These are phyloP conservation scores for Talinum fruticosum DNA, from an alignment of 148 eudicot genomes.

Conservation along the genomic window DNA sequence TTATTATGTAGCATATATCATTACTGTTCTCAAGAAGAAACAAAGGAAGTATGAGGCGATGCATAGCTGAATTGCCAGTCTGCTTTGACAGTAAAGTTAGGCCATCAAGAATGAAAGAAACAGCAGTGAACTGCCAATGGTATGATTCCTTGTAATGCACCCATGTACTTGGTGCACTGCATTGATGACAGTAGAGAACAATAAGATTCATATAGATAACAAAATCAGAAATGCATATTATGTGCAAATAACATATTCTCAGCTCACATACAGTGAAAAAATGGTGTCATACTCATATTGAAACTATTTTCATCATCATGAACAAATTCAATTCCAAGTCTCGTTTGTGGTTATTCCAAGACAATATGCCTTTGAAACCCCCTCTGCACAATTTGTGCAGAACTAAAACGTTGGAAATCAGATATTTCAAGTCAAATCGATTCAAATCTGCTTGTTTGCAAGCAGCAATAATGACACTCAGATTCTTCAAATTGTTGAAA, in stretches of 20 bases:
- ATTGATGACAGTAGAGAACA: neutral
- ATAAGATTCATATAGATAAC: neutral
- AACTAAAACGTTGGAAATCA: too few species aligned
- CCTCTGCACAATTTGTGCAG: too few species aligned
- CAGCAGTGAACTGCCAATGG: constrained; percentile 1
- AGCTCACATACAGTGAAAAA: neutral
- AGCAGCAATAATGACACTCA: too few species aligned
- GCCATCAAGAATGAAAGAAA: neutral
- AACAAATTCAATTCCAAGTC: too few species aligned
- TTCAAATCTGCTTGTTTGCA: too few species aligned
- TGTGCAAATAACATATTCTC: neutral
- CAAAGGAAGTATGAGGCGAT: neutral
- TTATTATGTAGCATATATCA: neutral
- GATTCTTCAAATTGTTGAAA: too few species aligned
- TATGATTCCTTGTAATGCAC: neutral
- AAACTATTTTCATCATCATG: too few species aligned
- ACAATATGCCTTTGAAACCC: too few species aligned
- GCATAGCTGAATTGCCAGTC: neutral
- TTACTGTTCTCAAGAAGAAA: neutral
- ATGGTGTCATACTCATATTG: neutral
- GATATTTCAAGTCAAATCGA: too few species aligned
- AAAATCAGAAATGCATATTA: too few species aligned
- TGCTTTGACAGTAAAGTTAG: neutral
- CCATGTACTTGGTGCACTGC: neutral
- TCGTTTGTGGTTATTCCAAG: too few species aligned